Percentiles rank a stretch among this genome's conserved stretches.
phyloP scores from a whole-genome alignment of 306 rosid genomes.

The Prosopis cineraria region DNA sequence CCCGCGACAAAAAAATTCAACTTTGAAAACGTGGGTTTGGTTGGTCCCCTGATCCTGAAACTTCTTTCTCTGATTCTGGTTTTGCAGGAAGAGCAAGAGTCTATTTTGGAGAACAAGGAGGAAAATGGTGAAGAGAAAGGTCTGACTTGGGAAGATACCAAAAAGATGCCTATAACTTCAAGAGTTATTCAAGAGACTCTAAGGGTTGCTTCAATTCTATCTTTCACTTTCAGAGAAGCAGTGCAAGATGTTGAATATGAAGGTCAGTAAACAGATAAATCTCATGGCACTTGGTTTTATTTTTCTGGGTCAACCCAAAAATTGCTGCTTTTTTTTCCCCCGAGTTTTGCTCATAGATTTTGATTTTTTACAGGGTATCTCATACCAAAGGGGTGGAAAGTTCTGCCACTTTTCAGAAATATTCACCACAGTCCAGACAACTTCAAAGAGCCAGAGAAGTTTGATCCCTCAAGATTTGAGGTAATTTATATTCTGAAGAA shows the following conservation, averaged over 20 bases:
- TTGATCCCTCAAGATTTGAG: conserved; percentile 97
- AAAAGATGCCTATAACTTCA: conserved; percentile 78
- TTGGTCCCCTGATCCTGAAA: neutral
- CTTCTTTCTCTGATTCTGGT: neutral
- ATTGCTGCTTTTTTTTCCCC: neutral
- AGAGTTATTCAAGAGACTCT: conserved; percentile 95
- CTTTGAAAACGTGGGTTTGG: conserved; percentile 10
- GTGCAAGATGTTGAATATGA: conserved; percentile 89
- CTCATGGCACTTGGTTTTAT: neutral
- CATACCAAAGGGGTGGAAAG: conserved; percentile 99
- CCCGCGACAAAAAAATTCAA: neutral
- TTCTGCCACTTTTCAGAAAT: conserved; percentile 89
- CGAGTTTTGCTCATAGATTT: conserved; percentile 27
- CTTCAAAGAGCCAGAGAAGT: conserved; percentile 80
- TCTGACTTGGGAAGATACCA: conserved; percentile 82
- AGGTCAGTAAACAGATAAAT: conserved; percentile 50
- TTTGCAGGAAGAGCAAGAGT: conserved; percentile 78
- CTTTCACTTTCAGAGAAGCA: conserved; percentile 97
- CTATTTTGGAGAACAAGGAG: conserved; percentile 53
- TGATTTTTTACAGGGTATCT: conserved; percentile 59
- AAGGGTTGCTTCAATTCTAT: conserved; percentile 84
- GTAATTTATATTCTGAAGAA: conserved; percentile 44
- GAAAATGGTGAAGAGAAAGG: conserved; percentile 46
- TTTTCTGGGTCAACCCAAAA: neutral
- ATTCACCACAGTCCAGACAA: conserved; percentile 85